Evolutionary conservation across 116 monocot species (phyloP), one percentile per base, ranked within the genome.

Genomic region (Dioscorea cayenensis): DNA sequence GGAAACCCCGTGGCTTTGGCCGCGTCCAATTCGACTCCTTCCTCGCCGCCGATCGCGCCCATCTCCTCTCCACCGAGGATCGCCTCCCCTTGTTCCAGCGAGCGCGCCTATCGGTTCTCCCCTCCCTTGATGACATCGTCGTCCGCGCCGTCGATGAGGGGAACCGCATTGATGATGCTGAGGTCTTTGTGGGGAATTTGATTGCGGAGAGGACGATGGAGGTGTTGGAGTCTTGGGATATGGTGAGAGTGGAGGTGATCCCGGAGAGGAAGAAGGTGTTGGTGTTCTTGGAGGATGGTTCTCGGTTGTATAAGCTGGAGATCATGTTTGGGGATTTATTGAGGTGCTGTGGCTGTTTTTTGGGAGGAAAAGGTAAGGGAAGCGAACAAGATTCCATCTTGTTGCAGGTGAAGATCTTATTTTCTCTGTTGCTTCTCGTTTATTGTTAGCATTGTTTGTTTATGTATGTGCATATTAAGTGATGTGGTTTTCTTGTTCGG

Each of bases 21-120:
- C 82, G 77, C 65, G 81, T 97, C 71, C 96, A 97, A 83, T 93
- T 97, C 85, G 82, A 82, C 10, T 77, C 81, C 71, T 17, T 69
- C 50, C 66, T 28, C 14, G 84, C 80, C 32, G 90, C 86, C 28
- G 74, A 73, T 1, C 65, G 27, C 16, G 93, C 93, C 43, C 51
- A 64, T 12, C 49, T n/a, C 60, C 78, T 87, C 66, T 60, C 75
- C 16, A 28, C 50, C 43, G 27, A 36, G 1, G 72, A 72, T 51
- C 59, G 14, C n/a, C 90, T 88, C 49, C 81, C 78, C 17, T 0
- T 4, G 2, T 92, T 95, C 82, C 81, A 80, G 51, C 16, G 75
- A 36, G 66, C 77, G 21, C 60, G 28, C 36, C 86, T 95, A 67
- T 22, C 25, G 17, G 66, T 87, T 35, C 32, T 64, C 21, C 72